Conservation (phyloP, 371 early-diverging fungal genomes). For the Haplosporangium sp. region DNA sequence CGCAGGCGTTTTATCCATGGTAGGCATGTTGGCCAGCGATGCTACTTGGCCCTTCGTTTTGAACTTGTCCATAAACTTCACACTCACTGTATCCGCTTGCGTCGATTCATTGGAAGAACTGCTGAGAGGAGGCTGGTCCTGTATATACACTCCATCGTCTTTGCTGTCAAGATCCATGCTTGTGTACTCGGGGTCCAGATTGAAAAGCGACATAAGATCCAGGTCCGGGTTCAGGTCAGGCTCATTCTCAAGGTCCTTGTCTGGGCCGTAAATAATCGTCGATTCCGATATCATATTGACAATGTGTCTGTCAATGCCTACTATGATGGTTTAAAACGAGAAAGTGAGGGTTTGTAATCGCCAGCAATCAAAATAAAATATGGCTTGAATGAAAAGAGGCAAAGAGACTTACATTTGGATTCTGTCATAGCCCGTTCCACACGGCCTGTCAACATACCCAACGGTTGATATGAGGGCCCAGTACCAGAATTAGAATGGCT, state of each 20-base stretch:
- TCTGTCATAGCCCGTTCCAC: slow-evolving; percentile 38
- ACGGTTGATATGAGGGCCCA: slow-evolving; percentile 4
- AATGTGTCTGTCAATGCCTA: slow-evolving; percentile 44
- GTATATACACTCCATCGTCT: slow-evolving; percentile 1
- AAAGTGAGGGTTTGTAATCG: too few relatives aligned
- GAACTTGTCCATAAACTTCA: slow-evolving; percentile 21
- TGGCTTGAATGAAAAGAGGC: background rate
- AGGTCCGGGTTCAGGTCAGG: slow-evolving; percentile 38
- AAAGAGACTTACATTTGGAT: slow-evolving; percentile 32
- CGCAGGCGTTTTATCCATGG: background rate
- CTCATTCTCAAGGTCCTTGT: slow-evolving; percentile 25
- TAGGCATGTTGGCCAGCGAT: background rate
- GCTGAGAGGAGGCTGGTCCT: slow-evolving; percentile 1
- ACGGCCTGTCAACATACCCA: slow-evolving; percentile 30
- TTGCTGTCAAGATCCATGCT: slow-evolving; percentile 8
- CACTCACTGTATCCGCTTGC: slow-evolving; percentile 2
- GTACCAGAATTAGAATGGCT: background rate
- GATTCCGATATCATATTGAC: slow-evolving; percentile 46
- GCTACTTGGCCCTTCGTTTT: slow-evolving; percentile 10
- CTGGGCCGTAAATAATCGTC: slow-evolving; percentile 31
- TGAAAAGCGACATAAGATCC: slow-evolving; percentile 23
- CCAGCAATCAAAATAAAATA: background rate
- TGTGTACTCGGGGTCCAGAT: slow-evolving; percentile 27
- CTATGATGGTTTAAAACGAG: background rate
- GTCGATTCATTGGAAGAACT: slow-evolving; percentile 8